Evolutionary conservation across 2,329 filamentous ascomycete genomes (phyloP).

Genomic region (Immersiporthe knoxdaviesiana): DNA sequence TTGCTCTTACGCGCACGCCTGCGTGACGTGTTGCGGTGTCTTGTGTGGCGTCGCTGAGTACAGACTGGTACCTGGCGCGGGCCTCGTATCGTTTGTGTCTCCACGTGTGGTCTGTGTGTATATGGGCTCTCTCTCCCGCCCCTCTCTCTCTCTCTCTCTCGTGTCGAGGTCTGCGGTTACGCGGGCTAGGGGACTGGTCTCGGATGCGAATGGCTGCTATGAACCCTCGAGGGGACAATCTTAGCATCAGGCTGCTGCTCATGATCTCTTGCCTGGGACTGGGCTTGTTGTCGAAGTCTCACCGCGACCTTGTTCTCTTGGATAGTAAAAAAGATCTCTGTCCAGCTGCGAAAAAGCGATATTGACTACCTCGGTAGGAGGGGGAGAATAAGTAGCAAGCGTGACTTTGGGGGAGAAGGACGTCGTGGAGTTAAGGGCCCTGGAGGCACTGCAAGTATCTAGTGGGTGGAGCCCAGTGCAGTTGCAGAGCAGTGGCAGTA

Average conservation of each 20-base stretch:
- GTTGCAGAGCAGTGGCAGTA: neutral
- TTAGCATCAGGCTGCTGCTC: conserved; percentile 17
- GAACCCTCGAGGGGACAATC: conserved; percentile 8
- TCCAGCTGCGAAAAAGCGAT: neutral
- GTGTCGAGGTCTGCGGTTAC: neutral
- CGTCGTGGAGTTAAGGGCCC: neutral
- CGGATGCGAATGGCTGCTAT: neutral
- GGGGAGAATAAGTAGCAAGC: neutral
- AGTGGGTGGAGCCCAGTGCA: neutral
- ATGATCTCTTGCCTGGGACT: conserved; percentile 14
- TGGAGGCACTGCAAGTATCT: neutral
- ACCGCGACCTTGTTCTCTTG: neutral
- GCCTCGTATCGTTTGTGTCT: neutral
- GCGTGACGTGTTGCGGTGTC: neutral
- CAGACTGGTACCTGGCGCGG: neutral
- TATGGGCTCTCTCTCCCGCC: neutral
- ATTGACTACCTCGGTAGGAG: neutral
- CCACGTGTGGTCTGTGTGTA: neutral
- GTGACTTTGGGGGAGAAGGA: neutral
- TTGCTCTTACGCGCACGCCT: neutral
- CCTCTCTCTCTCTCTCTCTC: neutral
- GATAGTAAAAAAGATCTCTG: no score
- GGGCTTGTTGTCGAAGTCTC: conserved; percentile 21
- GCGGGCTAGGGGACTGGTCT: conserved; percentile 12
- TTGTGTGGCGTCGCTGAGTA: neutral